phyloP scores from a whole-genome alignment of 345 rosid species.

The Gossypium bickii region DNA sequence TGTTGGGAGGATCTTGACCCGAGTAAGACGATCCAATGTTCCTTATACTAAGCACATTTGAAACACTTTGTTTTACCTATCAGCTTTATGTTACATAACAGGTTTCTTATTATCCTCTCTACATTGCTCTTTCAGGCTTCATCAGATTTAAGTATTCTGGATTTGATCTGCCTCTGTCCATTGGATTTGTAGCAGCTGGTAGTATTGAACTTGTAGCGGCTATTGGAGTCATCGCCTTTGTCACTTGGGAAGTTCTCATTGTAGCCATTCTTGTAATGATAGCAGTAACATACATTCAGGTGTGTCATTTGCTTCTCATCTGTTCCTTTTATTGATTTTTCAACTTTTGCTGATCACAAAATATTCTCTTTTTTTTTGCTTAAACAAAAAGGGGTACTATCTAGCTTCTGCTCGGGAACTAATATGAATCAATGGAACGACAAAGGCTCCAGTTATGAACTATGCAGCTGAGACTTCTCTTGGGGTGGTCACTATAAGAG shows the following conservation, averaged over 20 bases:
- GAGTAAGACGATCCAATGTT: conserved; percentile 39
- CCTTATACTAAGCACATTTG: no score
- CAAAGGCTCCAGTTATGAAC: conserved; percentile 92
- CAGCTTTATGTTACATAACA: no score
- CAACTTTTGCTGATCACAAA: conserved; percentile 18
- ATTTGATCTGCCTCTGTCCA: conserved; percentile 41
- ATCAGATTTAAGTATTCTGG: conserved; percentile 65
- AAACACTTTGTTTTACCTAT: no score
- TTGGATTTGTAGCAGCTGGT: conserved; percentile 31
- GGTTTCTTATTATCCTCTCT: no score
- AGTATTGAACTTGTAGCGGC: conserved; percentile 35
- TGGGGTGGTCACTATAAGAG: conserved; percentile 74
- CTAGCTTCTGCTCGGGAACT: conserved; percentile 74
- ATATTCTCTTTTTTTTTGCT: no score
- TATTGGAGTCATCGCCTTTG: conserved; percentile 54
- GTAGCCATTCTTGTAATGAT: conserved; percentile 50
- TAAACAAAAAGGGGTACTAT: conserved; percentile 43
- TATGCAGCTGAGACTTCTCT: conserved; percentile 83
- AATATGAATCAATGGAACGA: conserved; percentile 79
- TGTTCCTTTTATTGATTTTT: conserved; percentile 2
- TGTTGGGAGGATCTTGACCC: conserved; percentile 64
- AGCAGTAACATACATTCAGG: conserved; percentile 58
- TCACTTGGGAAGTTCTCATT: conserved; percentile 78
- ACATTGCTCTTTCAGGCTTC: conserved; percentile 45
- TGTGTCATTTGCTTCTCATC: conserved; percentile 4